Evolutionary conservation across 225 moss, liverwort and hornwort species (phyloP), one percentile per base, ranked within the genome.

Genomic region (Pseudoscleropodium purum): DNA sequence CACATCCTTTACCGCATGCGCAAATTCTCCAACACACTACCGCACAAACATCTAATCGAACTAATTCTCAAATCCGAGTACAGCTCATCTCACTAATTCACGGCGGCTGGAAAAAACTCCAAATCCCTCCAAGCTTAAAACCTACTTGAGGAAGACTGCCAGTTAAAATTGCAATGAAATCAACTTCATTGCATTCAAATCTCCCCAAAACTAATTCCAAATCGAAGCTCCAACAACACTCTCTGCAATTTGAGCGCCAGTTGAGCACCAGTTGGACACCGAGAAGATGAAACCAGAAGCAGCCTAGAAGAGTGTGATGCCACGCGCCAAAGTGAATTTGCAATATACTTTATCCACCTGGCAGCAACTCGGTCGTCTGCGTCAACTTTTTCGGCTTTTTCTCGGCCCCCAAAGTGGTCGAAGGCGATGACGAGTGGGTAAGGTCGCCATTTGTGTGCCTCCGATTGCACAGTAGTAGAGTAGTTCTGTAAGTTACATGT

Each of bases 261-360:
- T 29, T 21, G 24, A 33, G 26, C 80, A 7, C 57, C 60, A 47
- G 43, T 45, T 25, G 82, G 34, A 34, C 70, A 56, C 84, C 39
- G 9, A 52, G 67, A 54, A 20, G 75, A 10, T 57, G 77, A 7
- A 57, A 27, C 43, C 41, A 69, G 19, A 47, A 57, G 18, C 45
- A 68, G 83, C 62, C 63, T 56, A 34, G 75, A 75, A 65, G 43
- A 41, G 75, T 39, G 64, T 41, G 56, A 90, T 68, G 90, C 82
- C 92, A 90, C 90, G 89, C 89, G 89, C 84, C 87, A 18, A 27
- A 17, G 85, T 25, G 59, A 69, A 90, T 34, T 5, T 26, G 52
- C 56, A 78, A 59, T 59, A 26, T 52, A 54, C 82, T 31, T n/a
- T 43, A 39, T 81, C 90, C 92, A 90, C 90, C 90, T 92, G 90